phyloP scores from a whole-genome alignment of 345 rosid genomes.

The Eucalyptus lansdowneana region DNA sequence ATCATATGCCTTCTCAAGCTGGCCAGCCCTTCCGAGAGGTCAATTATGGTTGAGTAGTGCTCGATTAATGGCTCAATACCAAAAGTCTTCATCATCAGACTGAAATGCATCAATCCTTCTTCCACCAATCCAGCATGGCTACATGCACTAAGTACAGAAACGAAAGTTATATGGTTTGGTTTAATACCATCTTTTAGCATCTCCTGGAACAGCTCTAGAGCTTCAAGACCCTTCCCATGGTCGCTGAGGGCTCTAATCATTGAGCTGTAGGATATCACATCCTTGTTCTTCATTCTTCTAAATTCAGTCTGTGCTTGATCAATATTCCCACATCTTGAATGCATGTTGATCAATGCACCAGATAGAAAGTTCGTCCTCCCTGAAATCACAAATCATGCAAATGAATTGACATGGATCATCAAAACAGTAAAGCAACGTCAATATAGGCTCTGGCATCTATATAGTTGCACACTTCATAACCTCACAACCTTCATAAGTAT shows the following conservation, averaged over 20 bases:
- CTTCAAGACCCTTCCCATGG: constrained; percentile 36
- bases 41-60: constrained; percentile 45
- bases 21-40: constrained; percentile 45
- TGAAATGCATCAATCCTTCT: constrained; percentile 32
- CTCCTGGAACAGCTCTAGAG: constrained; percentile 18
- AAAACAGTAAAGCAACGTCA: background rate
- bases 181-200: constrained; percentile 33
- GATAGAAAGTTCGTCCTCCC: constrained; percentile 21
- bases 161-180: constrained; percentile 42
- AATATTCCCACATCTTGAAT: constrained; percentile 48
- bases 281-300: constrained; percentile 21
- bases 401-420: background rate
- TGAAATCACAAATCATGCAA: background rate
- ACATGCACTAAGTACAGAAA: constrained; percentile 33
- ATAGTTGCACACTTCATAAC: background rate
- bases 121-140: constrained; percentile 42
- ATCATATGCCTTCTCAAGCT: constrained; percentile 34
- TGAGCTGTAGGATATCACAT: constrained; percentile 35
- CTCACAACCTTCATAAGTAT: background rate
- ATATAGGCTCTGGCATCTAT: background rate
- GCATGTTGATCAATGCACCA: constrained; percentile 49
- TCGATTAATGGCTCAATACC: constrained; percentile 20
- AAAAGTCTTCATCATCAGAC: constrained; percentile 16
- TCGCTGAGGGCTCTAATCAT: constrained; percentile 38
- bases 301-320: constrained; percentile 29